Conservation (phyloP, 2,329 filamentous ascomycete species). For the Ophiosphaerella narmari region DNA sequence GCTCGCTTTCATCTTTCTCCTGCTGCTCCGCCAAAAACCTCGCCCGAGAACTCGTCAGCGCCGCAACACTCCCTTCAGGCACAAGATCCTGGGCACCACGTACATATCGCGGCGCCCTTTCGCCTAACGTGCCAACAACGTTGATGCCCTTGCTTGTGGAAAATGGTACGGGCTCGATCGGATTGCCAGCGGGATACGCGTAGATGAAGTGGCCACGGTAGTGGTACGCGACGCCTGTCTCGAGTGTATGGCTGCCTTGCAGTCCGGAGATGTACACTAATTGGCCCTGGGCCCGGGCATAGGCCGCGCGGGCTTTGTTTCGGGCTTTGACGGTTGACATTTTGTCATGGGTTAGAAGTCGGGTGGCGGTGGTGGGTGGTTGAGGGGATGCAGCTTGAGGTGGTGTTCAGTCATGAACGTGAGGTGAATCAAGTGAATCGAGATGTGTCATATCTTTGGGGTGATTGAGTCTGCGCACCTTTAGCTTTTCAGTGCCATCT, state of each 20-base stretch:
- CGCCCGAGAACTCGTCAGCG: constrained; percentile 12
- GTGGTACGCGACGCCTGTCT: constrained; percentile 32
- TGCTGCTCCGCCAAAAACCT: constrained; percentile 7
- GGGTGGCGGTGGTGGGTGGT: too few species aligned
- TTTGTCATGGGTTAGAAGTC: not conserved
- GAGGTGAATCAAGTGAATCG: too few species aligned
- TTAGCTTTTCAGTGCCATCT: not conserved
- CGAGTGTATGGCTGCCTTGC: constrained; percentile 22
- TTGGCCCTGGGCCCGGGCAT: constrained; percentile 12
- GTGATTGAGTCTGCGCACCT: not conserved
- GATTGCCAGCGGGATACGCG: constrained; percentile 12
- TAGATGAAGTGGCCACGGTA: constrained; percentile 40
- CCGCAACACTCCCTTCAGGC: constrained; percentile 14
- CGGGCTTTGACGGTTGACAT: not conserved
- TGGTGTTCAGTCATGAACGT: too few species aligned
- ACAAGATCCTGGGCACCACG: not conserved
- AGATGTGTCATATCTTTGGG: not conserved
- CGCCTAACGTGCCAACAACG: constrained; percentile 11
- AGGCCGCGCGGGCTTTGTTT: not conserved
- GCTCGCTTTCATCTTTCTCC: constrained; percentile 6
- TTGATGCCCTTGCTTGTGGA: constrained; percentile 23
- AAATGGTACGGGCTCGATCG: constrained; percentile 27
- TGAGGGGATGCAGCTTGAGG: too few species aligned
- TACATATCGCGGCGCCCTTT: constrained; percentile 16
- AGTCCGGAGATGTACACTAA: constrained; percentile 34